These are phyloP conservation scores for Neopestalotiopsis sp. DNA, from an alignment of 2,329 filamentous ascomycete species.

Conservation along the genomic window DNA sequence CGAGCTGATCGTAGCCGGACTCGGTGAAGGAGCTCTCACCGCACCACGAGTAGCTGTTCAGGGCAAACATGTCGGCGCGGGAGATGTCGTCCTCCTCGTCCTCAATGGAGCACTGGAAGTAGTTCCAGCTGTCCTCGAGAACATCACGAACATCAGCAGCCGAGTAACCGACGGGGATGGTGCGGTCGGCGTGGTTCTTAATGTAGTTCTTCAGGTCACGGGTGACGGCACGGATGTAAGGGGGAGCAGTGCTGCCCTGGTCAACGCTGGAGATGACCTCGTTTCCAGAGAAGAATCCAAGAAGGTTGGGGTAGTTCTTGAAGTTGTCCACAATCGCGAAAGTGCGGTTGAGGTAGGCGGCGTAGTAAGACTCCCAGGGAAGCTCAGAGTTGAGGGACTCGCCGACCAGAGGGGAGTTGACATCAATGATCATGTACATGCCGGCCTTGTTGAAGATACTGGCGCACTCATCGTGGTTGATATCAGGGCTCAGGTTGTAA, in stretches of 20 bases:
- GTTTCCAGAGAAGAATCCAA: slow-evolving; percentile 54
- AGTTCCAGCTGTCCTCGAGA: slow-evolving; percentile 76
- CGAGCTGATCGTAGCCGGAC: slow-evolving; percentile 67
- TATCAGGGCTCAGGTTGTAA: slow-evolving; percentile 70
- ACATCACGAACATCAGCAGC: slow-evolving; percentile 78
- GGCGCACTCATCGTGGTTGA: slow-evolving; percentile 71
- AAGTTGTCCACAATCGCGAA: slow-evolving; percentile 72
- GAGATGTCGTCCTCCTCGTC: slow-evolving; percentile 63
- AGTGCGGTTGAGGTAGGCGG: slow-evolving; percentile 66
- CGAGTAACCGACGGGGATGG: slow-evolving; percentile 80
- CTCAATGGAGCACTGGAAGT: slow-evolving; percentile 69
- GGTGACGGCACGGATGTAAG: slow-evolving; percentile 76
- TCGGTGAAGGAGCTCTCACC: slow-evolving; percentile 66
- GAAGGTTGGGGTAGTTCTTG: slow-evolving; percentile 69
- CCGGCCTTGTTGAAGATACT: slow-evolving; percentile 72
- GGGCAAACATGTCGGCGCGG: slow-evolving; percentile 74
- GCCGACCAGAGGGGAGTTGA: slow-evolving; percentile 67
- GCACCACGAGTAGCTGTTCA: slow-evolving; percentile 81
- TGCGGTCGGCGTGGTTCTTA: slow-evolving; percentile 69
- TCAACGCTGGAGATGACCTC: slow-evolving; percentile 60
- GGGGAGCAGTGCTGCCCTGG: slow-evolving; percentile 65
- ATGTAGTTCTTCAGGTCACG: slow-evolving; percentile 84
- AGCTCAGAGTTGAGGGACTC: slow-evolving; percentile 59
- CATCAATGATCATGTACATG: slow-evolving; percentile 73
- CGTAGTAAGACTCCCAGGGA: slow-evolving; percentile 66